Conservation (phyloP, 768 basidiomycete genomes). For the Lactifluus hygrophoroides region DNA sequence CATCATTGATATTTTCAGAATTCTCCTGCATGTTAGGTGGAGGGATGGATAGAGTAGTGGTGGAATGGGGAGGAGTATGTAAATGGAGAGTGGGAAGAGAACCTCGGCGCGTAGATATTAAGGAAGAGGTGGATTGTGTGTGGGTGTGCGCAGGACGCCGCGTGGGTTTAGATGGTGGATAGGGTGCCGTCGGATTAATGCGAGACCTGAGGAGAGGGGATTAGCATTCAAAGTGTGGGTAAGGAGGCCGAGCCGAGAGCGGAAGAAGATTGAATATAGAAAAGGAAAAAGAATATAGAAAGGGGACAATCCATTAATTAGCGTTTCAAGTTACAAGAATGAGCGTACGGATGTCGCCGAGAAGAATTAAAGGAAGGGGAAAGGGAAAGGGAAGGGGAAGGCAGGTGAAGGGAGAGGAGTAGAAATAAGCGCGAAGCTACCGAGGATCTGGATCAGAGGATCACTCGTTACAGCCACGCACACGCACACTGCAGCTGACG, state of each 20-base stretch:
- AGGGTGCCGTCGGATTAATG: slow-evolving; percentile 16
- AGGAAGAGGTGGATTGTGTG: slow-evolving; percentile 22
- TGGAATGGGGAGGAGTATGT: slow-evolving; percentile 19
- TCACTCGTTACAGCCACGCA: neutral
- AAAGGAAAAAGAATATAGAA: neutral
- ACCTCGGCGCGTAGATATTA: slow-evolving; percentile 22
- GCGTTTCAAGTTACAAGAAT: neutral
- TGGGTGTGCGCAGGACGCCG: slow-evolving; percentile 18
- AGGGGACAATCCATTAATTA: neutral
- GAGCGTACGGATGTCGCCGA: neutral
- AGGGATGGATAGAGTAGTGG: slow-evolving; percentile 17
- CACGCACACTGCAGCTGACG: too few relatives aligned
- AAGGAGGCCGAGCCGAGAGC: neutral
- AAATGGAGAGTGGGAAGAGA: slow-evolving; percentile 27
- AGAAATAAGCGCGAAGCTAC: slow-evolving; percentile 16
- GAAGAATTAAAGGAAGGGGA: too few relatives aligned
- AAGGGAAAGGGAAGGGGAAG: neutral
- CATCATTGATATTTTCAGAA: slow-evolving; percentile 17
- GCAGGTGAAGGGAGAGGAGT: too few relatives aligned
- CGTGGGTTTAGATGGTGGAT: slow-evolving; percentile 20
- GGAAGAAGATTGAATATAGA: neutral
- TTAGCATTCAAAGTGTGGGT: slow-evolving; percentile 8
- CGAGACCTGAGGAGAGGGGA: slow-evolving; percentile 7
- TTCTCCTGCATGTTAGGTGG: slow-evolving; percentile 21
- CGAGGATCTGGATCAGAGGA: slow-evolving; percentile 9